Evolutionary conservation across 108 stramenopile genomes (phyloP).

Genomic region (Pseudonitzschia multiseries): DNA sequence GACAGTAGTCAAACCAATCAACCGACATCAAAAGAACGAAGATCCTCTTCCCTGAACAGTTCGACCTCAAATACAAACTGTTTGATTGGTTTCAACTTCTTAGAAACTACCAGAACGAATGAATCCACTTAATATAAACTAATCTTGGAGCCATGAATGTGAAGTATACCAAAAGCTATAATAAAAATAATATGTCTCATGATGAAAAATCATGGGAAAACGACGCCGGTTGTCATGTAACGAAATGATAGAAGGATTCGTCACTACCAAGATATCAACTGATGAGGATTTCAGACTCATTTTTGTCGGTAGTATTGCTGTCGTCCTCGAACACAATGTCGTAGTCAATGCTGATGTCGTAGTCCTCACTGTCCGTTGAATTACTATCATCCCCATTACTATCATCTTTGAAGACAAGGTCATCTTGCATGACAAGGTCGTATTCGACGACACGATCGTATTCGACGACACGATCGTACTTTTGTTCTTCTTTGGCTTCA

Average conservation of each 20-base stretch:
- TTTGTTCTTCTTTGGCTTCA: constrained; percentile 10
- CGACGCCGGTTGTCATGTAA: no score
- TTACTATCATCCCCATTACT: neutral
- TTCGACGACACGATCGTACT: neutral
- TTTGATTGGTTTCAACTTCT: constrained; percentile 21
- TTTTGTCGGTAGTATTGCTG: no score
- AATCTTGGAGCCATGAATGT: neutral
- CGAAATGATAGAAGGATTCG: no score
- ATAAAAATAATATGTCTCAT: no score
- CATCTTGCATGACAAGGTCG: neutral
- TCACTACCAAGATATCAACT: no score
- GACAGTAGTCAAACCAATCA: constrained; percentile 30
- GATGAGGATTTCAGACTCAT: no score
- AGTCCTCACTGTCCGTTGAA: neutral
- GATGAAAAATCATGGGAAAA: no score
- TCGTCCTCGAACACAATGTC: neutral
- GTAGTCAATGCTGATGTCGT: neutral
- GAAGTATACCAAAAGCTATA: no score
- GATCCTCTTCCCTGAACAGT: neutral
- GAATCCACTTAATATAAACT: neutral
- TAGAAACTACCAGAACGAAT: constrained; percentile 8
- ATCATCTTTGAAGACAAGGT: neutral
- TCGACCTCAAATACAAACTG: constrained; percentile 13
- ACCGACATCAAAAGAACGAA: neutral
- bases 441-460: no score